A percentile compares a stretch with the other conserved stretches of the same genome.
These are phyloP conservation scores for Wickerhamomyces chambardii DNA, from an alignment of 805 yeast genomes.

Conservation along the genomic window DNA sequence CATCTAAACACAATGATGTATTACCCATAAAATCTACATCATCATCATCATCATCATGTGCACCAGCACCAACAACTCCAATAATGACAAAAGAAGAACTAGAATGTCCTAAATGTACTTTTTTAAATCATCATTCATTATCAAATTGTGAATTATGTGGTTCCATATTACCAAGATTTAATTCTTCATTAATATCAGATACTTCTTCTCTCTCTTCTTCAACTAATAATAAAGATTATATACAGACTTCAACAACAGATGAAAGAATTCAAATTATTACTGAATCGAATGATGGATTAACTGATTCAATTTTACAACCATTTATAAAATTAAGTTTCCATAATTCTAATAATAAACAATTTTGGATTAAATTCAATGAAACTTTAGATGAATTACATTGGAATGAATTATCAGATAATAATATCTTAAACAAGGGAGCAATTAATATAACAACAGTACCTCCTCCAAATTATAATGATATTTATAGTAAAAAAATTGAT, in stretches of 20 bases:
- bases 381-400: conserved; percentile 43
- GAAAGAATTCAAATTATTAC: conserved; percentile 22
- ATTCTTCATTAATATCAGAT: no score
- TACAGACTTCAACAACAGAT: conserved; percentile 2
- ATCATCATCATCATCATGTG: no score
- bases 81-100: no score
- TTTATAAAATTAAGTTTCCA: conserved; percentile 69
- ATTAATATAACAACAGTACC: background rate
- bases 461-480: background rate
- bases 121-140: conserved; percentile 75
- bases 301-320: conserved; percentile 4
- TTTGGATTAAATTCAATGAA: conserved; percentile 36
- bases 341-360: conserved; percentile 30
- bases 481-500: no score
- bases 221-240: conserved; percentile 15
- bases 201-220: no score
- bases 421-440: conserved; percentile 17
- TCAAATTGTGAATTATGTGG: conserved; percentile 86
- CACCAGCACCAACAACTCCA: no score
- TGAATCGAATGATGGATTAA: conserved; percentile 20
- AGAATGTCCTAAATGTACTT: conserved; percentile 69
- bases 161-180: conserved; percentile 36
- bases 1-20: no score
- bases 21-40: no score
- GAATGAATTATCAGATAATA: conserved; percentile 27